phyloP scores from a whole-genome alignment of 352 stramenopile species.

The Chrysophaeum taylorii region DNA sequence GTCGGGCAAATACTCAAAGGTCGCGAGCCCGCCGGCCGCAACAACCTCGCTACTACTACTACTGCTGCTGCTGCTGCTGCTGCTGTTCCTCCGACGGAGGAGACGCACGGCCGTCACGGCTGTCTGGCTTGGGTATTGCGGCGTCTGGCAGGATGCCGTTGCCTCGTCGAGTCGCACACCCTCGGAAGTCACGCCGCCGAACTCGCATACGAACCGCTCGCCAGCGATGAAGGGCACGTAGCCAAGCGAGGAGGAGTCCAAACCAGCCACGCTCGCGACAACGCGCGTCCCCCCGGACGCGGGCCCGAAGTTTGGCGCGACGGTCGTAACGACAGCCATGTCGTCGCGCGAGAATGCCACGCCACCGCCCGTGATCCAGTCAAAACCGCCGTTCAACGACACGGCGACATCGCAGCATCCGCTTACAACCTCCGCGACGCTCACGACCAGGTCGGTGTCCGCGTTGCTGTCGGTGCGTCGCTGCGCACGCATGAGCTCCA shows the following conservation, averaged over 20 bases:
- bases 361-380: not conserved
- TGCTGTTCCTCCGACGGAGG: too few species aligned
- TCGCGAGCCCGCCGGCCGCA: not conserved
- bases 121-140: too few species aligned
- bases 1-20: not conserved
- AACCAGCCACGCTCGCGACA: constrained; percentile 24
- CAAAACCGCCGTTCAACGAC: constrained; percentile 25
- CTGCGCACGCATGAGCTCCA: constrained; percentile 21
- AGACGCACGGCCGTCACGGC: too few species aligned
- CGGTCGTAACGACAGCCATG: constrained; percentile 14
- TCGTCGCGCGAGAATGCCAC: constrained; percentile 28
- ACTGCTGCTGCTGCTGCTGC: too few species aligned
- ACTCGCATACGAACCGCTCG: constrained; percentile 14
- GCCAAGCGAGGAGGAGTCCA: constrained; percentile 1
- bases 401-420: constrained; percentile 33
- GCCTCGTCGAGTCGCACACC: constrained; percentile 2
- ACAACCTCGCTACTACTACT: too few species aligned
- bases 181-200: constrained; percentile 2
- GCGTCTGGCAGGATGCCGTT: too few species aligned
- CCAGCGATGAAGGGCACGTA: not conserved
- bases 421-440: constrained; percentile 13
- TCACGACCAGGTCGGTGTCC: constrained; percentile 12
- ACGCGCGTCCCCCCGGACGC: constrained; percentile 27
- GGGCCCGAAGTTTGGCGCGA: constrained; percentile 23
- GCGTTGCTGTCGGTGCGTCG: constrained; percentile 9